phyloP scores from a whole-genome alignment of 352 stramenopile species.

The Pythium insidiosum region DNA sequence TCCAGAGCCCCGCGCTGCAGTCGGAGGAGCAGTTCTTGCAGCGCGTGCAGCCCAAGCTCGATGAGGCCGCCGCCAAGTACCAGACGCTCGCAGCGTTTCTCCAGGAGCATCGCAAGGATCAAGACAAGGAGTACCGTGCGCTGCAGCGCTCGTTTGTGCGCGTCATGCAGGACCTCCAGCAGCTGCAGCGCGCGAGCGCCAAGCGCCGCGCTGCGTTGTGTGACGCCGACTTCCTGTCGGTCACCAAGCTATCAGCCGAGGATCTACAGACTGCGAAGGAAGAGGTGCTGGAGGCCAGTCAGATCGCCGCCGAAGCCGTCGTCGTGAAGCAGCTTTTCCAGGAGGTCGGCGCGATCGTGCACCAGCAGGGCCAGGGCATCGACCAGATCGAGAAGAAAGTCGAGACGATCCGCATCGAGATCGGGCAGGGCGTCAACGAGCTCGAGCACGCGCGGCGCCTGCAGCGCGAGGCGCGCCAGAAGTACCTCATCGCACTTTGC shows the following conservation, averaged over 20 bases:
- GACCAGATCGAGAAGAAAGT: slow-evolving; percentile 71
- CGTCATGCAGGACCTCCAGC: slow-evolving; percentile 66
- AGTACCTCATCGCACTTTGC: slow-evolving; percentile 39
- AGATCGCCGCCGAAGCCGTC: slow-evolving; percentile 53
- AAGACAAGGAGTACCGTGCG: slow-evolving; percentile 36
- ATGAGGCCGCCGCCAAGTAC: slow-evolving; percentile 51
- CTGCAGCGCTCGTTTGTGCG: slow-evolving; percentile 54
- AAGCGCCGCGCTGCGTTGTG: slow-evolving; percentile 52
- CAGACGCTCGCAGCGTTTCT: slow-evolving; percentile 54
- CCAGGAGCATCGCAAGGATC: slow-evolving; percentile 45
- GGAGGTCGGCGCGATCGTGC: slow-evolving; percentile 50
- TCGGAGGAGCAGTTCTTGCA: slow-evolving; percentile 48
- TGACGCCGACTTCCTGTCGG: slow-evolving; percentile 58
- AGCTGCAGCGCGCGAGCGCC: slow-evolving; percentile 40
- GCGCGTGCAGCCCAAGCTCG: slow-evolving; percentile 34
- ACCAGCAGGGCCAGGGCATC: slow-evolving; percentile 57
- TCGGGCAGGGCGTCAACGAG: slow-evolving; percentile 63
- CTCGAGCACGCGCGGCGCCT: slow-evolving; percentile 50
- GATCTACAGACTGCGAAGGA: slow-evolving; percentile 75
- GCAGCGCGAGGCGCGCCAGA: slow-evolving; percentile 52
- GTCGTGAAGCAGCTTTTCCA: slow-evolving; percentile 66
- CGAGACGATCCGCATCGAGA: slow-evolving; percentile 61
- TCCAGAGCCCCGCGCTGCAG: slow-evolving; percentile 29
- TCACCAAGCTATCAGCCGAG: slow-evolving; percentile 42
- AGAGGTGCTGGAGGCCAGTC: slow-evolving; percentile 52